Conservation (phyloP, 2,329 filamentous ascomycete genomes). For the Verticillium alfalfae region DNA sequence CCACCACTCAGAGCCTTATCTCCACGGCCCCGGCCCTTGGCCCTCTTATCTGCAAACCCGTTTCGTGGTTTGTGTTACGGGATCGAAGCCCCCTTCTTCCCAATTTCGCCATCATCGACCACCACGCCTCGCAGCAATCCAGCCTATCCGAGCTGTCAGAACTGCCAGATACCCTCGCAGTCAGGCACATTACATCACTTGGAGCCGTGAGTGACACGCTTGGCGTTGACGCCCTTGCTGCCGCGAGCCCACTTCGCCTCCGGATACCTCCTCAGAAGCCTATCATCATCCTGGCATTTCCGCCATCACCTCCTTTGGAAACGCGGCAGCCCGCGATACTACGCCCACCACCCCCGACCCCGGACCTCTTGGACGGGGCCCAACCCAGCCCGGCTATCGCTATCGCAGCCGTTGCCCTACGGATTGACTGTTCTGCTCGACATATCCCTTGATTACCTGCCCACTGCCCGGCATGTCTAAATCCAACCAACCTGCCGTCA, state of each 20-base stretch:
- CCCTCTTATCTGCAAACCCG: neutral
- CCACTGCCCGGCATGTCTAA: conserved; percentile 43
- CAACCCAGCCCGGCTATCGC: conserved; percentile 11
- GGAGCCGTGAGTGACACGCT: neutral
- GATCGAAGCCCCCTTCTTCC: neutral
- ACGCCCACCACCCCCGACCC: neutral
- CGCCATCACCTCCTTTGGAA: neutral
- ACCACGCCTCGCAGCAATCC: conserved; percentile 3
- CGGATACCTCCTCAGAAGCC: neutral
- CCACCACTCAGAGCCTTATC: conserved; percentile 3
- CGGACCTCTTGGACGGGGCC: conserved; percentile 2
- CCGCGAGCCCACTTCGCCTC: neutral
- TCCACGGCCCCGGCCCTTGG: neutral
- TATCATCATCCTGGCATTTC: neutral
- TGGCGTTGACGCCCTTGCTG: neutral
- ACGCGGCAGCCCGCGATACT: neutral
- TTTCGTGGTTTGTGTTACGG: conserved; percentile 3
- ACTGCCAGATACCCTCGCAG: neutral
- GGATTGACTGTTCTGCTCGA: conserved; percentile 17
- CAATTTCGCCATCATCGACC: neutral
- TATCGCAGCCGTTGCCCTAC: conserved; percentile 15
- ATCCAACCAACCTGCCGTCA: conserved; percentile 37
- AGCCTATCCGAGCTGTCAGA: conserved; percentile 1
- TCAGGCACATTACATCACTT: conserved; percentile 1
- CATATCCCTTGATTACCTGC: conserved; percentile 12